phyloP scores from a whole-genome alignment of 78 protist genomes.

The Emiliania huxleyi region DNA sequence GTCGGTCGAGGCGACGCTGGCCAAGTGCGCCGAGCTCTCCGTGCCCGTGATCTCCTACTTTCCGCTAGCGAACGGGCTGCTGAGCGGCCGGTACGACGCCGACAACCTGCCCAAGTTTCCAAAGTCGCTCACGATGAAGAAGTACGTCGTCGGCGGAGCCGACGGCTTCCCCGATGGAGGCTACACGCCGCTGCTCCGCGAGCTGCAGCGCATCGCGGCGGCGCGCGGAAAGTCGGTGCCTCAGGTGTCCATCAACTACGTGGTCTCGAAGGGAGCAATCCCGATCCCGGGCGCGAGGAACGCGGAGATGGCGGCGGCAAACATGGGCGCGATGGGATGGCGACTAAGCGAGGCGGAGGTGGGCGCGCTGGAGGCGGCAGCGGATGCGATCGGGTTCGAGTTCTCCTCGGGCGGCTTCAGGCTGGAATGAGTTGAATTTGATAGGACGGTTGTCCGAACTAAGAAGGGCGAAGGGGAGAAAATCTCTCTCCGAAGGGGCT shows the following conservation, averaged over 20 bases:
- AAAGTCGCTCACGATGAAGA: background rate
- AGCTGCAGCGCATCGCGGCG: background rate
- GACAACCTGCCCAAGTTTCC: background rate
- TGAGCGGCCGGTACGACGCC: background rate
- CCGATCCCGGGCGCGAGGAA: background rate
- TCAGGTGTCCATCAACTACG: background rate
- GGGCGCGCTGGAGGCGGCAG: background rate
- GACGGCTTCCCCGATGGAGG: background rate
- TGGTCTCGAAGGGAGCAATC: background rate
- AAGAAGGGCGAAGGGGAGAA: too few relatives aligned
- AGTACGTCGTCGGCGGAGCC: background rate
- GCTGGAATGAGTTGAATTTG: too few relatives aligned
- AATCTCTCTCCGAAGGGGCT: too few relatives aligned
- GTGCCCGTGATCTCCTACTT: background rate
- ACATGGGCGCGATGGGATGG: background rate
- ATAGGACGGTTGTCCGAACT: too few relatives aligned
- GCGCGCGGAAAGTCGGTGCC: background rate
- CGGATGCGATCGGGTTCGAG: background rate
- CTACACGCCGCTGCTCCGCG: background rate
- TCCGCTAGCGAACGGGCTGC: conserved; percentile 14
- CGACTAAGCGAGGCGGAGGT: background rate
- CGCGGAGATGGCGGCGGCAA: background rate
- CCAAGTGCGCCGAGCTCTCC: background rate
- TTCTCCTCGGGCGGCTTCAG: background rate
- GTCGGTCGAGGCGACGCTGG: background rate